Evolutionary conservation across 345 rosid species (phyloP).

Genomic region (Citrus glauca): DNA sequence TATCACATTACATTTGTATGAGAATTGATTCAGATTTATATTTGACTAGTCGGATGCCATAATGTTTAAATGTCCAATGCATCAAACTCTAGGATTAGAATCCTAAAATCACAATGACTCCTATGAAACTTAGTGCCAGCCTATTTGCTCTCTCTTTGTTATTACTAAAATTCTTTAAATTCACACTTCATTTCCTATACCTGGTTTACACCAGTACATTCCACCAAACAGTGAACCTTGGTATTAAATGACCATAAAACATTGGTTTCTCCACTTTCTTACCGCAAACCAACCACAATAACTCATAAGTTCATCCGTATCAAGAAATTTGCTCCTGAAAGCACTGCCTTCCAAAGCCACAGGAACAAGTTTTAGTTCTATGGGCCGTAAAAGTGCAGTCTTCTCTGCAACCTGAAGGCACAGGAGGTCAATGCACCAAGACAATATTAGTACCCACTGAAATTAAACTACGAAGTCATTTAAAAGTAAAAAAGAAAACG

Average conservation of each 20-base stretch:
- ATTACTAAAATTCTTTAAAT: neutral
- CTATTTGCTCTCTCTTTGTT: neutral
- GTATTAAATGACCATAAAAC: neutral
- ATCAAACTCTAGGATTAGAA: neutral
- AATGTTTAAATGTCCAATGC: neutral
- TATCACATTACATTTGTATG: neutral
- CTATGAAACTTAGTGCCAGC: neutral
- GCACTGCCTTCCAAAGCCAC: constrained; percentile 93
- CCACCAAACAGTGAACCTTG: neutral
- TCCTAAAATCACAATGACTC: neutral
- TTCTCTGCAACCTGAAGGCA: constrained; percentile 81
- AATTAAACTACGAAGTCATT: neutral
- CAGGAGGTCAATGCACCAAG: constrained; percentile 20
- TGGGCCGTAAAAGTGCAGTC: constrained; percentile 78
- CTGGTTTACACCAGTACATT: neutral
- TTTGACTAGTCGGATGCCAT: neutral
- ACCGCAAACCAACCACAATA: constrained; percentile 92
- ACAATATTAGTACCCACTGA: constrained; percentile 12
- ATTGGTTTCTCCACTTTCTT: constrained; percentile 24
- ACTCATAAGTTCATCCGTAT: constrained; percentile 82
- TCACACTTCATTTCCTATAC: neutral
- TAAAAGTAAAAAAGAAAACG: neutral
- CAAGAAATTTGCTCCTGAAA: constrained; percentile 88
- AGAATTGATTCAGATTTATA: neutral
- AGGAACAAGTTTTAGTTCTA: constrained; percentile 89